Conservation (phyloP, 1,284 basidiomycete species). For the Somion occarium region DNA sequence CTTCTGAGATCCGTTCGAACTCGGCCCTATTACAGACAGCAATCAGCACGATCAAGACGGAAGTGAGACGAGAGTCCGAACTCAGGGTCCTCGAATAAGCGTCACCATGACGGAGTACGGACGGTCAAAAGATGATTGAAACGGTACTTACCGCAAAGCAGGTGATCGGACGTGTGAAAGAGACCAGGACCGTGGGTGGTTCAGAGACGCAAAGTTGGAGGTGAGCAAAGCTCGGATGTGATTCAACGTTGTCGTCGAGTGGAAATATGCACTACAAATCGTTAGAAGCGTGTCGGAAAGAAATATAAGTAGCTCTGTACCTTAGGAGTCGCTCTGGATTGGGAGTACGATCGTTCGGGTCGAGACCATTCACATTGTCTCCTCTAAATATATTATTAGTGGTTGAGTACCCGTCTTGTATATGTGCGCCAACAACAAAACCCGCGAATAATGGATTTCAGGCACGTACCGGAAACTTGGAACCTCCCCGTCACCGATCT, state of each 20-base stretch:
- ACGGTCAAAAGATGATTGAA: too few relatives aligned
- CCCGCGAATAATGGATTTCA: background rate
- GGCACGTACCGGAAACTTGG: constrained; percentile 74
- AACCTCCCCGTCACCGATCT: constrained; percentile 63
- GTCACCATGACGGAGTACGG: too few relatives aligned
- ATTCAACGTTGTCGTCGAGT: constrained; percentile 92
- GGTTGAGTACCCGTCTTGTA: too few relatives aligned
- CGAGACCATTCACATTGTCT: constrained; percentile 90
- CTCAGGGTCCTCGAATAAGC: too few relatives aligned
- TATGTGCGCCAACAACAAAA: background rate
- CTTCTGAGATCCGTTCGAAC: constrained; percentile 82
- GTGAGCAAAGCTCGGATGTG: constrained; percentile 85
- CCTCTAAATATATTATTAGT: too few relatives aligned
- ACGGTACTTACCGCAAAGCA: constrained; percentile 51
- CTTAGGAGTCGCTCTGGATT: constrained; percentile 85
- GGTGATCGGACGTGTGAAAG: constrained; percentile 87
- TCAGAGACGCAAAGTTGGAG: constrained; percentile 88
- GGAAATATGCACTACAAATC: constrained; percentile 91
- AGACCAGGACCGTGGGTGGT: constrained; percentile 92
- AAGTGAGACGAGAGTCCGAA: background rate
- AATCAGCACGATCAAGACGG: background rate
- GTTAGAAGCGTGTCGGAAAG: too few relatives aligned
- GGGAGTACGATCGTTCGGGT: constrained; percentile 74
- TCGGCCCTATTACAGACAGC: constrained; percentile 46
- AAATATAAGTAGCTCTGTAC: constrained; percentile 31